These are phyloP conservation scores for Trichosanthes truncata DNA, from an alignment of 306 rosid species.

Conservation along the genomic window DNA sequence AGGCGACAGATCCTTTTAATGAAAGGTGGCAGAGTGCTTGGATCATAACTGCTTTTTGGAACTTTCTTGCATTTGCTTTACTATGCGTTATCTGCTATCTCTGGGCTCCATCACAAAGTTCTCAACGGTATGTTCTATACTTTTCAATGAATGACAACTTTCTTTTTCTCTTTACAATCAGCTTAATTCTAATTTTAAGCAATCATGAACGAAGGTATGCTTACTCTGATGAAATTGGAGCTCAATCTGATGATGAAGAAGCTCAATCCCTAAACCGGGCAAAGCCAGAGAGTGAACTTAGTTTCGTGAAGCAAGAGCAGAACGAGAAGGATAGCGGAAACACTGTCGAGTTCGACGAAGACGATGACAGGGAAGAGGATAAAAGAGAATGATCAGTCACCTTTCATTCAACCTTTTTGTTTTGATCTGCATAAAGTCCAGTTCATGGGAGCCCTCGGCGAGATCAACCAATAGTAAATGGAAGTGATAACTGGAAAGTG, in stretches of 20 bases:
- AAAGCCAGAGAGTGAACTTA: slow-evolving; percentile 58
- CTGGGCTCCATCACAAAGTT: slow-evolving; percentile 98
- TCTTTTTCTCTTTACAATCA: neutral
- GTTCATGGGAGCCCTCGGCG: neutral
- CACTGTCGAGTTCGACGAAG: slow-evolving; percentile 28
- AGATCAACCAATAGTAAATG: neutral
- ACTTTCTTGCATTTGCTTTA: slow-evolving; percentile 67
- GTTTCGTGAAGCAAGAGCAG: slow-evolving; percentile 48
- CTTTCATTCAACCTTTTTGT: neutral
- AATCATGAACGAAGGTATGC: slow-evolving; percentile 49
- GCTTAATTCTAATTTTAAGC: neutral
- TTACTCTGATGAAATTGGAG: slow-evolving; percentile 82
- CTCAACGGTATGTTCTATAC: slow-evolving; percentile 52
- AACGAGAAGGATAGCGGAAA: slow-evolving; percentile 28
- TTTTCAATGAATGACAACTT: neutral
- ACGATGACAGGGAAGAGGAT: slow-evolving; percentile 61
- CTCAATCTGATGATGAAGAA: slow-evolving; percentile 80
- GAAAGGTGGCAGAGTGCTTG: slow-evolving; percentile 98
- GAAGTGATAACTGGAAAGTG: neutral
- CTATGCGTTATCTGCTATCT: slow-evolving; percentile 84
- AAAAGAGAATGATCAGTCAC: slow-evolving; percentile 52
- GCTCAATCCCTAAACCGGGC: slow-evolving; percentile 48
- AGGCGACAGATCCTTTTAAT: slow-evolving; percentile 96
- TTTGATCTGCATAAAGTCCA: neutral
- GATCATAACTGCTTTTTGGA: slow-evolving; percentile 97